Base-by-base conservation (phyloP, 768 basidiomycete species). In the Rhizopogon roseolus region DNA sequence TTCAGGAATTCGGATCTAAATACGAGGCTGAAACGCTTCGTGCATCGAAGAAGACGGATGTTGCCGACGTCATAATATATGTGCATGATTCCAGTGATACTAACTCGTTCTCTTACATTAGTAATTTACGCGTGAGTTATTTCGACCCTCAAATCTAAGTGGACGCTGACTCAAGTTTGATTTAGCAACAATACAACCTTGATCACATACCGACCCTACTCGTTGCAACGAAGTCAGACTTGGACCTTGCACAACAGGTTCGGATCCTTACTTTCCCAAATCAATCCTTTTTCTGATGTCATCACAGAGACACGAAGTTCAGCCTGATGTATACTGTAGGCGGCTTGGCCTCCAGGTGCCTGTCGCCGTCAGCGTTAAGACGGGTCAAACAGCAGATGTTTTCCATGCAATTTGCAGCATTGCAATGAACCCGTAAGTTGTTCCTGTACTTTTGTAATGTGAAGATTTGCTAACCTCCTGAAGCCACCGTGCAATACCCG, bases 61-160 rank as follows among this genome's bases (percentile, higher is more conserved):
- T 90, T 42, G 92, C 91, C 17, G 96, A 99, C 70, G 91, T 98
- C 40, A 90, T 98, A 56, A 81, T 95, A 58, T 98, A 96, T 66
- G 93, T 98, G 32, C 86, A 98, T 64, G 96, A 99, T 71, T 98
- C 95, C 44, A 94, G 92, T 65, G 96, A 99, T 67, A 98, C 96
- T 39, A 98, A 99, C 72, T 97, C 93, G 9, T 99, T 99, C 69
- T 95, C 93, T 44, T 97, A 98, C 72, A 93, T 99, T 68, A 95
- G 93, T 62, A 97, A 96, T 73, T 75, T 98, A 63, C 82, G 96
- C 68, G 94, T 96, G 66, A 54, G 82, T 71, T 41, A 29, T 61
- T 40, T 52, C 38, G 13, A 41, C 48, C 17, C 10, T 49, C n/a
- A 16, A 34, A 36, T 22, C 9, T 4, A 36, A 36, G 29, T 49